These are phyloP conservation scores for Malus asiatica DNA, from an alignment of 306 rosid genomes.

Conservation along the genomic window DNA sequence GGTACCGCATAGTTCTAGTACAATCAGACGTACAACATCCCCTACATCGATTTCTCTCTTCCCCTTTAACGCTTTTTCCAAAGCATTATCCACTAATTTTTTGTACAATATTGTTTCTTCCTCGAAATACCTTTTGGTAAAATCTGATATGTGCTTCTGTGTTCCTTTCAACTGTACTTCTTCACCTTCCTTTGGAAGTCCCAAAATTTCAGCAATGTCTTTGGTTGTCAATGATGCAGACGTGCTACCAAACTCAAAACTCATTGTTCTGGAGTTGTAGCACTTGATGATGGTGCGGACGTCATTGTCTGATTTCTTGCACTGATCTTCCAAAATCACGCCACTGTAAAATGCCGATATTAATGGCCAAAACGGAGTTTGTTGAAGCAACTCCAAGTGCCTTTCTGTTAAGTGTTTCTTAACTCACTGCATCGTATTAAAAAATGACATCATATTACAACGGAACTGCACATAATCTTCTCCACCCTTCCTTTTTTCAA, in stretches of 20 bases:
- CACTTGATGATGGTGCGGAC: not conserved
- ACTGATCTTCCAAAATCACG: not conserved
- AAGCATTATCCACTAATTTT: not conserved
- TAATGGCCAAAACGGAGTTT: conserved; percentile 6
- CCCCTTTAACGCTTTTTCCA: not conserved
- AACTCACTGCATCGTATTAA: not conserved
- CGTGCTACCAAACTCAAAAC: not conserved
- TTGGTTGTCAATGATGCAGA: not conserved
- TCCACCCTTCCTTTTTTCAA: not conserved
- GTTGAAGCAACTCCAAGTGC: not conserved
- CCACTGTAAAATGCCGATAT: not conserved
- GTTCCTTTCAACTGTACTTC: not conserved
- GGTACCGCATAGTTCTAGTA: not conserved
- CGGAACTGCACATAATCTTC: not conserved
- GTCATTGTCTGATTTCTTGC: not conserved
- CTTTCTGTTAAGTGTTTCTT: not conserved
- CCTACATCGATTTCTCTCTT: not conserved
- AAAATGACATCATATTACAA: not conserved
- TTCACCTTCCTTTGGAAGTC: not conserved
- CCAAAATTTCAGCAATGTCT: not conserved
- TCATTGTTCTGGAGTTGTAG: not conserved
- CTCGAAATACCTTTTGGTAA: not conserved
- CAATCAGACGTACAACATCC: not conserved
- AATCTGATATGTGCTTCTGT: not conserved
- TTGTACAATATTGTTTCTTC: not conserved